A percentile compares a stretch with the other conserved stretches of the same genome.
Conservation (phyloP, 257 asterid species). For the Verbascum thapsus region DNA sequence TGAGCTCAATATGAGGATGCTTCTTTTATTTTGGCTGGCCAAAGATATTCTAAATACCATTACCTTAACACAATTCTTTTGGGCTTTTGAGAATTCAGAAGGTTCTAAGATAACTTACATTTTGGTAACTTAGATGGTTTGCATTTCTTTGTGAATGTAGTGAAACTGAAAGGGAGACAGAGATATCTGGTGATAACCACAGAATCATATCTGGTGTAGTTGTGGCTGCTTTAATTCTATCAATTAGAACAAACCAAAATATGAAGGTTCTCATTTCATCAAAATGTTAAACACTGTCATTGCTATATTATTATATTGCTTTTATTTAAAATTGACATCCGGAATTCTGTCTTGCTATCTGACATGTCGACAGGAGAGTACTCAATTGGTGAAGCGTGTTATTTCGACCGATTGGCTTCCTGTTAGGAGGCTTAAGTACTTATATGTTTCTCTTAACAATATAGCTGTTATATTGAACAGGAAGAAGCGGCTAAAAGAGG, state of each 20-base stretch:
- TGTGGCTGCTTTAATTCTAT: slow-evolving; percentile 73
- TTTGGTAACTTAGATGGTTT: slow-evolving; percentile 22
- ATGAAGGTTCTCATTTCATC: slow-evolving; percentile 58
- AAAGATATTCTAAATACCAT: slow-evolving; percentile 6
- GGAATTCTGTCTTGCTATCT: slow-evolving; percentile 25
- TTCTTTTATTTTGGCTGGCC: slow-evolving; percentile 9
- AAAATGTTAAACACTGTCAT: slow-evolving; percentile 11
- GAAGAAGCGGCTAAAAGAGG: slow-evolving; percentile 69
- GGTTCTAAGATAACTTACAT: slow-evolving; percentile 27
- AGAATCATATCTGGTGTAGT: slow-evolving; percentile 56
- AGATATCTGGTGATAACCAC: slow-evolving; percentile 52
- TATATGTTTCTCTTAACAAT: slow-evolving; percentile 77
- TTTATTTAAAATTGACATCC: slow-evolving; percentile 5
- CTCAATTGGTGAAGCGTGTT: slow-evolving; percentile 50
- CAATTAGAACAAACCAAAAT: slow-evolving; percentile 53
- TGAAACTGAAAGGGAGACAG: slow-evolving; percentile 57
- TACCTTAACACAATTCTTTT: slow-evolving; percentile 24
- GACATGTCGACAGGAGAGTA: slow-evolving; percentile 66
- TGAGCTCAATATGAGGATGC: neutral
- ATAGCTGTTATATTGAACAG: slow-evolving; percentile 64
- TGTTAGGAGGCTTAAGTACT: slow-evolving; percentile 66
- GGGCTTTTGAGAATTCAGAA: slow-evolving; percentile 22
- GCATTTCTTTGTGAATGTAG: slow-evolving; percentile 50
- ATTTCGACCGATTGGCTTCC: slow-evolving; percentile 62
- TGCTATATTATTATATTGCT: slow-evolving; percentile 4